Base-by-base conservation (phyloP, 495 filamentous ascomycete genomes). In the Chaetomidium leptoderma region DNA sequence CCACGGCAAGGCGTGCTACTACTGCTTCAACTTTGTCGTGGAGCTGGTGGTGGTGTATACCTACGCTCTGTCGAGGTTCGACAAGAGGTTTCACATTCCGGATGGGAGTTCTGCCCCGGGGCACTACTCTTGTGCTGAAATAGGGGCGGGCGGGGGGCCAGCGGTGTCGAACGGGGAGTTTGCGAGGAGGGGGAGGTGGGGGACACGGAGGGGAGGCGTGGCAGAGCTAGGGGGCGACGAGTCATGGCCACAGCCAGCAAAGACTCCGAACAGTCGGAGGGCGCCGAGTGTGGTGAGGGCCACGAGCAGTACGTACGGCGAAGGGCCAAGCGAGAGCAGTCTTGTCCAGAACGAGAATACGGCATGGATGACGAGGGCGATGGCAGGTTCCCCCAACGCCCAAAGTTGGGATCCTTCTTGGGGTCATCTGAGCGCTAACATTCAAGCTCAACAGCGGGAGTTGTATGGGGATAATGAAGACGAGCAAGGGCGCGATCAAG, bases 1-100 rank as follows among this genome's bases (percentile, higher is more conserved):
- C 59, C 78, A 88, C 58, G 71, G 65, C 63, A 86, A 85, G 62
- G 81, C 82, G 3, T 81, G 80, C 63, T 96, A 91, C 71, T 96
- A 92, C 70, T 62, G 83, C 61, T 91, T 95, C 74, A 83, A 86
- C 65, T 91, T 89, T 61, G 73, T 71, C 1, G 74, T 90, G 10
- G 92, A 96, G 68, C 68, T 89, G 27, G 36, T 85, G 10, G 81
- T 92, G n/a, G 77, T 92, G 0, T 70, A 70, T 5, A 59, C 84
- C 3, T 91, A 86, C 67, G 75, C 83, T 0, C 51, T 87, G 8
- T 71, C 72, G 11, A 77, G 89, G 27, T 79, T 92, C 36, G 91
- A 97, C 62, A 77, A 75, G 59, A 77, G 86, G 4, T 95, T 95
- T 68, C 76, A 82, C 57, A 72, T 95, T 19, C 86, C 86, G 0